Percentiles rank a stretch among this genome's conserved stretches.
Evolutionary conservation across 805 yeast genomes (phyloP).

Genomic region (Wickerhamiella azymoides): DNA sequence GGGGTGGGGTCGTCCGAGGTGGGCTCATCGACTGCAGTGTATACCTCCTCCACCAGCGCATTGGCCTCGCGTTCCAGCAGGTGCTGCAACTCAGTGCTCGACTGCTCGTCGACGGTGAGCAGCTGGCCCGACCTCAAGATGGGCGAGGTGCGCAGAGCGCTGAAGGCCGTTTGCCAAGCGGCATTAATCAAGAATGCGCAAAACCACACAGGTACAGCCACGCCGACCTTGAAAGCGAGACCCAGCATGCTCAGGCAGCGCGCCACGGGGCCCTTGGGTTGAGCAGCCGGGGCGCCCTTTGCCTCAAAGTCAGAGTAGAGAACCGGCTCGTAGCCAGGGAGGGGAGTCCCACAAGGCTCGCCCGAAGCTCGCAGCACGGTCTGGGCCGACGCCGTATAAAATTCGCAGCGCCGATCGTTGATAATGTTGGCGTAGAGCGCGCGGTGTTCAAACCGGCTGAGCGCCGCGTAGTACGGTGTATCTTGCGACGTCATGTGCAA

Average conservation of each 20-base stretch:
- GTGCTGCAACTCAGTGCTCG: background rate
- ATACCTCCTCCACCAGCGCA: constrained; percentile 16
- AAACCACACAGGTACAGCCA: constrained; percentile 52
- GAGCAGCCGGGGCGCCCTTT: background rate
- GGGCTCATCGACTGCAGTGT: constrained; percentile 13
- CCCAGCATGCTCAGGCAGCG: too few species aligned
- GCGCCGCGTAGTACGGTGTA: constrained; percentile 46
- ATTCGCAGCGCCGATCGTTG: constrained; percentile 68
- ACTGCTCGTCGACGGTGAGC: background rate
- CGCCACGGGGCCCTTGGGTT: too few species aligned
- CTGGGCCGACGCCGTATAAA: constrained; percentile 71
- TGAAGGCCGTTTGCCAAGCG: constrained; percentile 29
- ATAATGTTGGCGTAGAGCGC: constrained; percentile 61
- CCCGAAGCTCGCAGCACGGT: background rate
- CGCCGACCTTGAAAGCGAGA: constrained; percentile 31
- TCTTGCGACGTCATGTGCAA: constrained; percentile 49
- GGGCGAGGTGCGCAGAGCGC: constrained; percentile 25
- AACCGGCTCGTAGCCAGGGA: constrained; percentile 16
- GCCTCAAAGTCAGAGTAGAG: constrained; percentile 6
- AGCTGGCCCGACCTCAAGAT: constrained; percentile 1
- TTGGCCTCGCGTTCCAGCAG: constrained; percentile 17
- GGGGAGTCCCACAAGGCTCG: constrained; percentile 17
- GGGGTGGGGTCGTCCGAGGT: background rate
- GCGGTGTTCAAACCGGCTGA: constrained; percentile 38
- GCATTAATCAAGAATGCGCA: constrained; percentile 40